These are phyloP conservation scores for Lignosus rhinocerotis DNA, from an alignment of 1,284 basidiomycete genomes.

Conservation along the genomic window DNA sequence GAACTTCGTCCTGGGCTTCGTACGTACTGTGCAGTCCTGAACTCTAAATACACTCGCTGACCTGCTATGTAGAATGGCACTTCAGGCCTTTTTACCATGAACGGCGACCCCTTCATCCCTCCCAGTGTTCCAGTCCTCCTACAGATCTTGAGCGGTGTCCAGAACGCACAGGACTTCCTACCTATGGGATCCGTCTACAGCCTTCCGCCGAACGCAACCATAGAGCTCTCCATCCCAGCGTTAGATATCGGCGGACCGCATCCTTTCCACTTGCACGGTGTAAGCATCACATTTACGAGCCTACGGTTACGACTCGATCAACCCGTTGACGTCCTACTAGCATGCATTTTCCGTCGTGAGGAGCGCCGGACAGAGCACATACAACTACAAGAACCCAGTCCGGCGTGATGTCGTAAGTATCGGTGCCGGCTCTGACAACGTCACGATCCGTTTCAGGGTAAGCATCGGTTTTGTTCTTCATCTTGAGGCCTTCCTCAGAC, in stretches of 20 bases:
- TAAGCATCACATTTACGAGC: slow-evolving; percentile 24
- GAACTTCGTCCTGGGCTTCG: slow-evolving; percentile 29
- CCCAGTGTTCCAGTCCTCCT: slow-evolving; percentile 39
- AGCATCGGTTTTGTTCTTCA: neutral
- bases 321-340: slow-evolving; percentile 1
- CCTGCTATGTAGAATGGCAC: slow-evolving; percentile 10
- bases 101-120: slow-evolving; percentile 27
- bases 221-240: slow-evolving; percentile 39
- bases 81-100: slow-evolving; percentile 29
- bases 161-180: slow-evolving; percentile 32
- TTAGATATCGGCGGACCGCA: slow-evolving; percentile 35
- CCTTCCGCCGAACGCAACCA: slow-evolving; percentile 32
- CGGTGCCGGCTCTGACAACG: slow-evolving; percentile 24
- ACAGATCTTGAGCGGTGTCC: slow-evolving; percentile 38
- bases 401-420: slow-evolving; percentile 30
- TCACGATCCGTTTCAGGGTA: slow-evolving; percentile 32
- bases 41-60: neutral
- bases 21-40: slow-evolving; percentile 17
- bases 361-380: slow-evolving; percentile 21
- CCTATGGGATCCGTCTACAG: slow-evolving; percentile 36
- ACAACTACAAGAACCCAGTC: slow-evolving; percentile 42
- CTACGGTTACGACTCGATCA: no score
- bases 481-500: neutral
- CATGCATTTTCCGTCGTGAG: slow-evolving; percentile 27
- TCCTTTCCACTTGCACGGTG: slow-evolving; percentile 45